Conservation (phyloP, 805 yeast genomes). For the Blastobotrys attinorum region DNA sequence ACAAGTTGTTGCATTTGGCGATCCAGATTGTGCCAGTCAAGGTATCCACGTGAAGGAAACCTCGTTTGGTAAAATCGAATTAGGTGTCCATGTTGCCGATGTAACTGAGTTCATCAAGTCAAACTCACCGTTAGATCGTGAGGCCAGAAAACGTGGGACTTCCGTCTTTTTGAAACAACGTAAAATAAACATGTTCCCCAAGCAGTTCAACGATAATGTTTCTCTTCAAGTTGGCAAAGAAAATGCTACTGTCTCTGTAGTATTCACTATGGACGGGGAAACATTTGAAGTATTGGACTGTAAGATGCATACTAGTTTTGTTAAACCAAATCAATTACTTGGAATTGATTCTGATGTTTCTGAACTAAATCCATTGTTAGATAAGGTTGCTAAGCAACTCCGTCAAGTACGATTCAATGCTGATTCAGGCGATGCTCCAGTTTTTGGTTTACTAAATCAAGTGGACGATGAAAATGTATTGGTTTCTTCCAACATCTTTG, state of each 20-base stretch:
- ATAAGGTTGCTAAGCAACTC: constrained; percentile 59
- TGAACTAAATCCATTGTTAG: constrained; percentile 56
- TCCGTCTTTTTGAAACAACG: constrained; percentile 83
- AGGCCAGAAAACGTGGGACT: constrained; percentile 83
- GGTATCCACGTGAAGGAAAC: constrained; percentile 72
- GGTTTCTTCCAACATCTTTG: constrained; percentile 57
- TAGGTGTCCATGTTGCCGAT: constrained; percentile 85
- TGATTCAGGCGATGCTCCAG: constrained; percentile 19
- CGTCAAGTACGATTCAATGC: constrained; percentile 53
- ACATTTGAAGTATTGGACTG: constrained; percentile 67
- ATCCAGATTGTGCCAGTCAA: constrained; percentile 56
- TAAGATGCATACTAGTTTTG: constrained; percentile 64
- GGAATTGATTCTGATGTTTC: constrained; percentile 18
- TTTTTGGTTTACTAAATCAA: constrained; percentile 63
- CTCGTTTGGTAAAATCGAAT: constrained; percentile 54
- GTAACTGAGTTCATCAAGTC: constrained; percentile 62
- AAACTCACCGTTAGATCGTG: constrained; percentile 74
- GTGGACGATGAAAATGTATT: constrained; percentile 79
- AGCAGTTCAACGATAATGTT: constrained; percentile 43
- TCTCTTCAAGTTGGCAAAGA: constrained; percentile 55
- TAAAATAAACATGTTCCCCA: constrained; percentile 60
- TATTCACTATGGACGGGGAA: constrained; percentile 69
- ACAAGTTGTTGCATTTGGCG: constrained; percentile 53
- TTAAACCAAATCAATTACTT: constrained; percentile 49
- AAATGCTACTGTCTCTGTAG: constrained; percentile 65